A percentile compares a stretch with the other conserved stretches of the same genome.
These are phyloP conservation scores for Suillus paluster DNA, from an alignment of 768 basidiomycete species.

Conservation along the genomic window DNA sequence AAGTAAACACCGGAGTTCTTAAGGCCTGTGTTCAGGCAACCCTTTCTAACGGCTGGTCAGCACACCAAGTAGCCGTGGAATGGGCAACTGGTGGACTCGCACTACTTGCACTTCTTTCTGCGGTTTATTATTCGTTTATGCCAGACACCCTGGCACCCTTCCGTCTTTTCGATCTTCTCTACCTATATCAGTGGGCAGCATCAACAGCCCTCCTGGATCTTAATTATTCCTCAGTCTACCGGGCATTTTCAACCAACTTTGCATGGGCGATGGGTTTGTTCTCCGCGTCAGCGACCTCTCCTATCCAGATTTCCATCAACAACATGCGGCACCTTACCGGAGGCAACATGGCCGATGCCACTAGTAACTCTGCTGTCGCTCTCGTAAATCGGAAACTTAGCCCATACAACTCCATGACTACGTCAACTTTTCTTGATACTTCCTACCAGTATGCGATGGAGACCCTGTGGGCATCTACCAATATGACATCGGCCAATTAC, in stretches of 20 bases:
- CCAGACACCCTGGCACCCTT: constrained; percentile 65
- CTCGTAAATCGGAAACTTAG: constrained; percentile 83
- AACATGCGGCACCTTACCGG: constrained; percentile 84
- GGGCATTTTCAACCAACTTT: constrained; percentile 84
- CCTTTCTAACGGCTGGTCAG: constrained; percentile 88
- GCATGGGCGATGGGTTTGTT: constrained; percentile 87
- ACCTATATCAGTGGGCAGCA: constrained; percentile 85
- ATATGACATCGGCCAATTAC: constrained; percentile 13
- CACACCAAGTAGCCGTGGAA: constrained; percentile 71
- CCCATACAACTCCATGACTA: constrained; percentile 62
- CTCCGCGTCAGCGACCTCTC: constrained; percentile 51
- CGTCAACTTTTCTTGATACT: constrained; percentile 3
- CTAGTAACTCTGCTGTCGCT: constrained; percentile 63
- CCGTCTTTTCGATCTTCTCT: constrained; percentile 81
- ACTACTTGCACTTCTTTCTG: constrained; percentile 59
- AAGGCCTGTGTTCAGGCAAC: constrained; percentile 93
- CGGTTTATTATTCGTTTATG: constrained; percentile 59
- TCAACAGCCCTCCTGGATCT: constrained; percentile 78
- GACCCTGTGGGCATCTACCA: constrained; percentile 16
- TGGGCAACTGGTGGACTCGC: constrained; percentile 77
- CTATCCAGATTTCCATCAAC: constrained; percentile 79
- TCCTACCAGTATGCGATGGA: constrained; percentile 8
- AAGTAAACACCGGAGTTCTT: constrained; percentile 68
- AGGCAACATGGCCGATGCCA: constrained; percentile 66
- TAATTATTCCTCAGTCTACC: constrained; percentile 87